These are phyloP conservation scores for Prunus dulcis DNA, from an alignment of 306 rosid genomes.

Conservation along the genomic window DNA sequence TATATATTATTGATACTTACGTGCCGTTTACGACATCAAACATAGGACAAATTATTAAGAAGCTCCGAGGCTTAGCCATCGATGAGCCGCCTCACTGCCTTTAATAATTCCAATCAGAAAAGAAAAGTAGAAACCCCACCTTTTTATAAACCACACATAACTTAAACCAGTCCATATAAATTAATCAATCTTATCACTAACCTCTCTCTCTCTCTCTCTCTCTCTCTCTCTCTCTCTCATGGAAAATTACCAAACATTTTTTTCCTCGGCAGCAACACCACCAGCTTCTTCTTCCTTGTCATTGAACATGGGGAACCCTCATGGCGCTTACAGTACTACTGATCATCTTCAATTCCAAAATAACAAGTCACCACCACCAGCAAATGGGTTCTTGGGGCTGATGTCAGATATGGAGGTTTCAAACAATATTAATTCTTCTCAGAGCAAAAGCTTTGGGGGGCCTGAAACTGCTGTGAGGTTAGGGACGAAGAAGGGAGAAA, in stretches of 20 bases:
- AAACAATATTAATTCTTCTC: neutral
- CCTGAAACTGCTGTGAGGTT: neutral
- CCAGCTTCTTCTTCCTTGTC: conserved; percentile 24
- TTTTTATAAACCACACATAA: neutral
- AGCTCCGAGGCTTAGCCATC: neutral
- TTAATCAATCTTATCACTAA: neutral
- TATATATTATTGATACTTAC: conserved; percentile 20
- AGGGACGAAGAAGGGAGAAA: conserved; percentile 28
- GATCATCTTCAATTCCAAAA: conserved; percentile 1
- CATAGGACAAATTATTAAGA: conserved; percentile 1
- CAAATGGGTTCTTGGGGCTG: conserved; percentile 31
- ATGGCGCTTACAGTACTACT: neutral
- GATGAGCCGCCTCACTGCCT: conserved; percentile 26
- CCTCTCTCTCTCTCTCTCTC: neutral
- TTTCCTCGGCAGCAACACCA: conserved; percentile 10
- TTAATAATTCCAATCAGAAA: neutral
- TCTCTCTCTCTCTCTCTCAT: conserved; percentile 4
- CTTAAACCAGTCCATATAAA: neutral
- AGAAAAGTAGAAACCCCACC: neutral
- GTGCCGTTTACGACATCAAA: conserved; percentile 40
- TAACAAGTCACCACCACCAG: neutral
- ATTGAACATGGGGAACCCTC: conserved; percentile 20
- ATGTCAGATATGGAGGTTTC: conserved; percentile 31
- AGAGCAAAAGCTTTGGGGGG: conserved; percentile 9
- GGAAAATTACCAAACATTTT: conserved; percentile 24